phyloP scores from a whole-genome alignment of 805 yeast genomes.

The Helenozyma baotianmanensis region DNA sequence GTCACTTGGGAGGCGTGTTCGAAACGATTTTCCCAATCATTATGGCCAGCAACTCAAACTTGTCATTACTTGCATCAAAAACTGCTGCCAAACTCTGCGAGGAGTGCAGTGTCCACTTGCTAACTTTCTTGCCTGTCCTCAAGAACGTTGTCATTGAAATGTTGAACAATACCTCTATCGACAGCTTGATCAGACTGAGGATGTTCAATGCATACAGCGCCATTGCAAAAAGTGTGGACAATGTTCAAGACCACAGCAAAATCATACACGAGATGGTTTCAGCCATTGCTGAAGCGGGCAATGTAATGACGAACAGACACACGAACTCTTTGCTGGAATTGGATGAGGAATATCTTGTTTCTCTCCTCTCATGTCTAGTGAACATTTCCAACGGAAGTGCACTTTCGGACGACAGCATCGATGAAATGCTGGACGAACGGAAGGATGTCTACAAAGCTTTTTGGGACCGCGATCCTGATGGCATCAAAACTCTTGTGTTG shows the following conservation, averaged over 20 bases:
- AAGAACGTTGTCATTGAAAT: slow-evolving; percentile 45
- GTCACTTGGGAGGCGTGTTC: slow-evolving; percentile 47
- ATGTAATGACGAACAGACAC: slow-evolving; percentile 9
- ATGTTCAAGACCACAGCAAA: slow-evolving; percentile 34
- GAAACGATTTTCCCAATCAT: slow-evolving; percentile 48
- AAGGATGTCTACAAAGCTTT: slow-evolving; percentile 23
- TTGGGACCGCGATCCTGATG: slow-evolving; percentile 48
- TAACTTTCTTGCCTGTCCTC: slow-evolving; percentile 42
- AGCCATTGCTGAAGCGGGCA: slow-evolving; percentile 15
- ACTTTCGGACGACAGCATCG: slow-evolving; percentile 49
- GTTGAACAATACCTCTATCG: slow-evolving; percentile 37
- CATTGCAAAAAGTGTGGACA: slow-evolving; percentile 50
- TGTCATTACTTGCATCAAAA: slow-evolving; percentile 37
- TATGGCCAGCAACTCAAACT: slow-evolving; percentile 37
- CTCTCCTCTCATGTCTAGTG: slow-evolving; percentile 59
- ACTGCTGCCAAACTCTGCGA: slow-evolving; percentile 59
- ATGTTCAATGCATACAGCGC: slow-evolving; percentile 60
- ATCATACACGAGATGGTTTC: slow-evolving; percentile 18
- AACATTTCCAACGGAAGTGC: slow-evolving; percentile 70
- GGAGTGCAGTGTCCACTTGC: slow-evolving; percentile 42
- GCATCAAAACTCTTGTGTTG: slow-evolving; percentile 40
- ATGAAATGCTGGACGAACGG: slow-evolving; percentile 30
- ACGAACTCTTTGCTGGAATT: slow-evolving; percentile 14
- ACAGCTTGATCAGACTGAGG: slow-evolving; percentile 50
- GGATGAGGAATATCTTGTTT: slow-evolving; percentile 44